Conservation (phyloP, 2,329 filamentous ascomycete species). For the Colletotrichum eleusines region DNA sequence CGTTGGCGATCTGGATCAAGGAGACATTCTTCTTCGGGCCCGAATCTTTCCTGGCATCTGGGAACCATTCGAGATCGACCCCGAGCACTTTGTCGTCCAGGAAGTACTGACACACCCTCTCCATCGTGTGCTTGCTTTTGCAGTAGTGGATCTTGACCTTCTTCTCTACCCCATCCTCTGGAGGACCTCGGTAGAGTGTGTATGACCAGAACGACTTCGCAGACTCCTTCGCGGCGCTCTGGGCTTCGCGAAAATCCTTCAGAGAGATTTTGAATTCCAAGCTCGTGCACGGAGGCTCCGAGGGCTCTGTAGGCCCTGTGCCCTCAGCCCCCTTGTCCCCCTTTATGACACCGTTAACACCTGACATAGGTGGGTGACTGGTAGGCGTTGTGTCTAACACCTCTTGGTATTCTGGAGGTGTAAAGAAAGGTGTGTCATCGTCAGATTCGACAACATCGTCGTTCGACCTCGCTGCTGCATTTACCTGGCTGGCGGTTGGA, state of each 20-base stretch:
- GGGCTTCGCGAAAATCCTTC: slow-evolving; percentile 62
- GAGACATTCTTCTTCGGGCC: slow-evolving; percentile 78
- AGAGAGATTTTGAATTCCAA: slow-evolving; percentile 62
- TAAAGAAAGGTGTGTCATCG: slow-evolving; percentile 27
- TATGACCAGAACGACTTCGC: slow-evolving; percentile 76
- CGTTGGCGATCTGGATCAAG: slow-evolving; percentile 84
- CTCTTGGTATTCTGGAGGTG: slow-evolving; percentile 21
- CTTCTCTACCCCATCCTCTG: slow-evolving; percentile 53
- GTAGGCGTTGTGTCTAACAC: neutral
- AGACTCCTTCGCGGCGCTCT: slow-evolving; percentile 57
- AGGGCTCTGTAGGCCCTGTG: slow-evolving; percentile 45
- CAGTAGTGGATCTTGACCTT: slow-evolving; percentile 83
- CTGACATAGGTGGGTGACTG: slow-evolving; percentile 2
- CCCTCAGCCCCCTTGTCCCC: neutral
- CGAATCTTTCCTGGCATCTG: slow-evolving; percentile 58
- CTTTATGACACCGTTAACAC: neutral
- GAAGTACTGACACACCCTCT: slow-evolving; percentile 76
- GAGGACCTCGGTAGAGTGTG: slow-evolving; percentile 71
- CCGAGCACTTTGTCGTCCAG: slow-evolving; percentile 78
- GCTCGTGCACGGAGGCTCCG: slow-evolving; percentile 53
- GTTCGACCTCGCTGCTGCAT: neutral
- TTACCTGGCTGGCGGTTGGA: neutral
- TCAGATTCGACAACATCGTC: slow-evolving; percentile 12
- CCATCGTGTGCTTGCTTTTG: slow-evolving; percentile 73
- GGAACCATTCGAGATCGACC: slow-evolving; percentile 89